Percentiles rank a stretch among this genome's conserved stretches.
phyloP scores from a whole-genome alignment of 1,139 yeast genomes.

The Candida anutae region DNA sequence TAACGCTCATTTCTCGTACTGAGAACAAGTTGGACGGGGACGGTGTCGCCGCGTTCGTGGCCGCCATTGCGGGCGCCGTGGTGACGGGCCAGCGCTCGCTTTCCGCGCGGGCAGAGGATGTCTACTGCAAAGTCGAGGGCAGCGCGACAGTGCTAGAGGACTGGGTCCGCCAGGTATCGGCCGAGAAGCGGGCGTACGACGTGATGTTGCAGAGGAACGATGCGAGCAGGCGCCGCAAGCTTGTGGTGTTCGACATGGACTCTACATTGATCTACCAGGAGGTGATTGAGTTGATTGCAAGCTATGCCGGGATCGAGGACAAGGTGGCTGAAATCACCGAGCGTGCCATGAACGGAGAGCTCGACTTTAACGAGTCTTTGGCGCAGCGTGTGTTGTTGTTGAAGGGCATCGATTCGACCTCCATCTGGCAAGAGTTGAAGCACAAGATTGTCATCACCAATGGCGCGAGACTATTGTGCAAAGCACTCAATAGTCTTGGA shows the following conservation, averaged over 20 bases:
- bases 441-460: slow-evolving; percentile 63
- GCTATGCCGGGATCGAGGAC: slow-evolving; percentile 70
- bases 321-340: slow-evolving; percentile 79
- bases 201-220: too few species aligned
- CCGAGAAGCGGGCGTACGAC: too few species aligned
- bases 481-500: slow-evolving; percentile 53
- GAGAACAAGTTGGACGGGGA: slow-evolving; percentile 2
- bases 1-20: slow-evolving; percentile 1
- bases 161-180: too few species aligned
- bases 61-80: slow-evolving; percentile 3
- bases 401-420: slow-evolving; percentile 67
- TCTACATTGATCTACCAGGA: slow-evolving; percentile 94
- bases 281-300: slow-evolving; percentile 92
- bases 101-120: slow-evolving; percentile 9
- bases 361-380: slow-evolving; percentile 82
- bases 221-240: too few species aligned
- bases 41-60: slow-evolving; percentile 1
- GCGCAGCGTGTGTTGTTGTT: slow-evolving; percentile 66
- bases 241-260: slow-evolving; percentile 95
- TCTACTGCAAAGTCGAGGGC: too few species aligned
- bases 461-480: slow-evolving; percentile 71
- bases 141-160: too few species aligned
- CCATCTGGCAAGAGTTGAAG: slow-evolving; percentile 75
- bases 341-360: slow-evolving; percentile 94
- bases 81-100: slow-evolving; percentile 4